These are phyloP conservation scores for Hypoxylon fuscum DNA, from an alignment of 495 filamentous ascomycete genomes.

Conservation along the genomic window DNA sequence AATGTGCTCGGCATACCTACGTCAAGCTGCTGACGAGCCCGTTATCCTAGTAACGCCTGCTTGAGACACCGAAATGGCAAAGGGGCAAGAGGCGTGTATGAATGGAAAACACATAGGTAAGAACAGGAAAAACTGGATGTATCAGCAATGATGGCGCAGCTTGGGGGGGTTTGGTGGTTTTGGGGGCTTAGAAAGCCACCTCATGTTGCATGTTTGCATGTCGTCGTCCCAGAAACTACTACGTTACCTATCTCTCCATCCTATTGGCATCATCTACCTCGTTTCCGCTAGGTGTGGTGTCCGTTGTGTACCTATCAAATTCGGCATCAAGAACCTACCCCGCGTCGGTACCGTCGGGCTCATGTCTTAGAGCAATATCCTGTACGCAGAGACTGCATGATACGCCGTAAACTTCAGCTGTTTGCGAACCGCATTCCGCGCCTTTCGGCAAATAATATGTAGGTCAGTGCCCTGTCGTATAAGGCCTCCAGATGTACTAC, in stretches of 20 bases:
- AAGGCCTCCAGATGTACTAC: conserved; percentile 25
- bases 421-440: conserved; percentile 22
- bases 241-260: conserved; percentile 36
- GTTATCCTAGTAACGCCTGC: conserved; percentile 26
- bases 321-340: conserved; percentile 16
- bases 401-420: conserved; percentile 16
- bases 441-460: conserved; percentile 23
- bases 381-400: conserved; percentile 17
- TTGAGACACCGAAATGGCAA: conserved; percentile 30
- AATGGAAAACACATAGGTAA: not conserved
- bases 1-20: conserved; percentile 15
- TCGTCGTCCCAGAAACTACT: conserved; percentile 25
- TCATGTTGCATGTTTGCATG: conserved; percentile 33
- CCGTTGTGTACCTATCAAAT: conserved; percentile 19
- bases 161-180: conserved; percentile 5
- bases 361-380: conserved; percentile 8
- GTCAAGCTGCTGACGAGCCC: conserved; percentile 22
- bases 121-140: conserved; percentile 24
- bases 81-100: not conserved
- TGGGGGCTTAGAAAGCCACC: conserved; percentile 38
- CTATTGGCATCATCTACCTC: conserved; percentile 22
- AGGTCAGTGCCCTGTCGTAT: conserved; percentile 15
- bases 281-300: conserved; percentile 19
- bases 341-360: conserved; percentile 16
- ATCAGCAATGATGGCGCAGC: conserved; percentile 30